These are phyloP conservation scores for Juncus effusus DNA, from an alignment of 176 grass and related monocot species.

Conservation along the genomic window DNA sequence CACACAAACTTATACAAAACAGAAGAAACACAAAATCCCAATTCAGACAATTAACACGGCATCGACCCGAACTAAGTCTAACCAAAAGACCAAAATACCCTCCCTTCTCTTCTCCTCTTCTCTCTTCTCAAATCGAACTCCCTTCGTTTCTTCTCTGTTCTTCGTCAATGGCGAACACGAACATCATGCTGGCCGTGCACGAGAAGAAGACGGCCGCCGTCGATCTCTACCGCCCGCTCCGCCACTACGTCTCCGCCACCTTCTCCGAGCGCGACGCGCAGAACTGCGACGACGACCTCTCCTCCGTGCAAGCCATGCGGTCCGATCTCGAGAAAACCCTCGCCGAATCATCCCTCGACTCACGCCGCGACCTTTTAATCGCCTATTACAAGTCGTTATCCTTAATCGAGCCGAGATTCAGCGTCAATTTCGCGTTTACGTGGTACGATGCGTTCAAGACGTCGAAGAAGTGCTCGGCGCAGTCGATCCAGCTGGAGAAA, in stretches of 20 bases:
- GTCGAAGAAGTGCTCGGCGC: constrained; percentile 54
- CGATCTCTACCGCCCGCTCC: constrained; percentile 86
- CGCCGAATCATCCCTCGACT: constrained; percentile 49
- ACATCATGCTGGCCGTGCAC: constrained; percentile 97
- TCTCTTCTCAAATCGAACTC: constrained; percentile 20
- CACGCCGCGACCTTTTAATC: constrained; percentile 70
- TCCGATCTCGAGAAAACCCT: constrained; percentile 52
- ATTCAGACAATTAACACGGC: background rate
- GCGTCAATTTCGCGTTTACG: constrained; percentile 83
- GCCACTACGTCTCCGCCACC: constrained; percentile 63
- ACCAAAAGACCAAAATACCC: constrained; percentile 29
- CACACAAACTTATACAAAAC: too few species aligned
- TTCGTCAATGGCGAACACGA: constrained; percentile 33
- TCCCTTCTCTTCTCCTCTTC: constrained; percentile 13
- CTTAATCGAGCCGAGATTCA: constrained; percentile 88
- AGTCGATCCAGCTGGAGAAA: constrained; percentile 80
- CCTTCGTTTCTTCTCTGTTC: constrained; percentile 20
- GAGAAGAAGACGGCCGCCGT: constrained; percentile 73
- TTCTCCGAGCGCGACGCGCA: constrained; percentile 94
- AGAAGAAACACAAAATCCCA: background rate
- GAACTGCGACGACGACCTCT: constrained; percentile 72
- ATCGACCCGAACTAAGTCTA: background rate
- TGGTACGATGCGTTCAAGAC: constrained; percentile 91
- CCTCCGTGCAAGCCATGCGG: constrained; percentile 64
- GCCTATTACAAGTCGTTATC: constrained; percentile 72